Conservation (phyloP, 164 flowering plant species). For the Santalum album region DNA sequence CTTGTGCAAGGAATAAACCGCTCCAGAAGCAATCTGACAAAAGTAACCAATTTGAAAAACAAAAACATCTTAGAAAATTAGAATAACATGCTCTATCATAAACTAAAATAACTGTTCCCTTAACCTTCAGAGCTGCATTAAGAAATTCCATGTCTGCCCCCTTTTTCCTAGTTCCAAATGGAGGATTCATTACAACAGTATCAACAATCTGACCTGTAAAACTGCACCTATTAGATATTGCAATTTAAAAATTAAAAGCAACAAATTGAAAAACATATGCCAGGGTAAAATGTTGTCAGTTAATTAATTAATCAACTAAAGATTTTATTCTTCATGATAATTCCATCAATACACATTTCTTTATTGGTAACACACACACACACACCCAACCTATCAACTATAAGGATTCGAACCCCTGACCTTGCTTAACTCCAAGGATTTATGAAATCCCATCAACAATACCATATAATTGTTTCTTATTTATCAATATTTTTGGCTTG, state of each 20-base stretch:
- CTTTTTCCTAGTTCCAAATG: slow-evolving; percentile 91
- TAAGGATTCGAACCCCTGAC: no score
- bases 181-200: slow-evolving; percentile 95
- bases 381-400: no score
- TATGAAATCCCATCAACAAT: no score
- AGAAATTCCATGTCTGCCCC: slow-evolving; percentile 96
- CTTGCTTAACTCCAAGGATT: no score
- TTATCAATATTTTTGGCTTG: no score
- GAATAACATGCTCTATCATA: neutral
- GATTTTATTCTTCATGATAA: no score
- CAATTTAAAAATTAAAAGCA: neutral
- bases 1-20: slow-evolving; percentile 96
- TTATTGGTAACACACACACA: no score
- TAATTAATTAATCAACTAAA: no score
- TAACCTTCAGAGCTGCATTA: slow-evolving; percentile 58
- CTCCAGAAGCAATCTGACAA: slow-evolving; percentile 68
- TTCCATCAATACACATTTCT: no score
- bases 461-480: no score
- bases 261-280: no score
- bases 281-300: neutral
- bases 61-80: slow-evolving; percentile 1
- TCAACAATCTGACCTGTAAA: slow-evolving; percentile 55
- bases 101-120: neutral
- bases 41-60: slow-evolving; percentile 6
- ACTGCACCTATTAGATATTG: neutral